Percentiles rank a stretch among this genome's conserved stretches.
Evolutionary conservation across 768 basidiomycete species (phyloP).

Genomic region (Xerocomus potaroensis): DNA sequence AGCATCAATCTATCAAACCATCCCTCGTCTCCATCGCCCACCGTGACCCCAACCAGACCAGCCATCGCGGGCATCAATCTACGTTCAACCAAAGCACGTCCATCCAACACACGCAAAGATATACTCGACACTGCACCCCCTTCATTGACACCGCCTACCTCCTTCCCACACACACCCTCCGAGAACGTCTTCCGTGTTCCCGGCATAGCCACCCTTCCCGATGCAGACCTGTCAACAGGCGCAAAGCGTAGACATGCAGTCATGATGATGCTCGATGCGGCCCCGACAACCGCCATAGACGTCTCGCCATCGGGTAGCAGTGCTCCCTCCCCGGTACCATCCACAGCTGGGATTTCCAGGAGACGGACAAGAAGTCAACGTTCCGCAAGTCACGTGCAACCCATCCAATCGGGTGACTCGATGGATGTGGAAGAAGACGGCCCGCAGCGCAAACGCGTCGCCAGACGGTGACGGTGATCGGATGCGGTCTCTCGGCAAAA

Average conservation of each 20-base stretch:
- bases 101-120: slow-evolving; percentile 27
- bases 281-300: slow-evolving; percentile 35
- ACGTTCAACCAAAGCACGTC: slow-evolving; percentile 31
- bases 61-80: slow-evolving; percentile 9
- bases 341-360: slow-evolving; percentile 34
- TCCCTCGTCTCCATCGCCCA: slow-evolving; percentile 28
- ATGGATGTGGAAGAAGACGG: slow-evolving; percentile 79
- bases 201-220: slow-evolving; percentile 30
- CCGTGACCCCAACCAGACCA: slow-evolving; percentile 18
- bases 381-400: slow-evolving; percentile 35
- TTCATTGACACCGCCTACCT: slow-evolving; percentile 10
- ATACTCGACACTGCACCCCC: slow-evolving; percentile 15
- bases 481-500: too few species aligned
- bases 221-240: slow-evolving; percentile 43
- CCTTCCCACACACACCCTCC: slow-evolving; percentile 25
- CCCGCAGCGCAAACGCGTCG: slow-evolving; percentile 70
- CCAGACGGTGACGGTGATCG: slow-evolving; percentile 44
- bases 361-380: slow-evolving; percentile 56
- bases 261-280: slow-evolving; percentile 71
- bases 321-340: slow-evolving; percentile 17
- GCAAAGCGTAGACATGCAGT: slow-evolving; percentile 73
- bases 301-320: slow-evolving; percentile 36
- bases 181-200: slow-evolving; percentile 29
- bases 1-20: slow-evolving; percentile 12
- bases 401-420: slow-evolving; percentile 41